Evolutionary conservation across 805 yeast genomes (phyloP).

Genomic region (Starmera quercuum): DNA sequence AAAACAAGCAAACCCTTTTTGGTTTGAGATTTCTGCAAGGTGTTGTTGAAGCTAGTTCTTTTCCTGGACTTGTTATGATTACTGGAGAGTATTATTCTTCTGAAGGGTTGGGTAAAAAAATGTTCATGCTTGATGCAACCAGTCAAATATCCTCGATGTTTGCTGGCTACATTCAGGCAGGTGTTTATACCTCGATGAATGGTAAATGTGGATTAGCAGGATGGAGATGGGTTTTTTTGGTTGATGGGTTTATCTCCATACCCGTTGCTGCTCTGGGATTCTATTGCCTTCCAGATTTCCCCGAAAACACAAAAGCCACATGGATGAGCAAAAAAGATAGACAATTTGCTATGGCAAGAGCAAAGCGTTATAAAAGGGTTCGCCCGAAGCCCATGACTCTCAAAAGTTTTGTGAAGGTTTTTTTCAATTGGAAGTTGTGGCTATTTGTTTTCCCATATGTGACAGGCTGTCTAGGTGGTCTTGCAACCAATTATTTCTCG

Average conservation of each 20-base stretch:
- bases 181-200: conserved; percentile 26
- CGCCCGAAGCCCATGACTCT: conserved; percentile 45
- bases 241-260: conserved; percentile 43
- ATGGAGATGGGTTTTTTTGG: conserved; percentile 70
- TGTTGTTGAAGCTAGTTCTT: conserved; percentile 6
- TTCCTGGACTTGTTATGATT: conserved; percentile 6
- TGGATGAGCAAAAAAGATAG: conserved; percentile 6
- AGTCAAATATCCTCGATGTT: conserved; percentile 1
- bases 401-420: conserved; percentile 54
- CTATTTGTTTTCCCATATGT: conserved; percentile 2
- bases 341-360: conserved; percentile 20
- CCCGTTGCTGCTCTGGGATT: conserved; percentile 20
- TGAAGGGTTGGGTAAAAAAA: conserved; percentile 2
- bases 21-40: conserved; percentile 8
- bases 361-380: conserved; percentile 35
- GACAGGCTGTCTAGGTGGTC: conserved; percentile 1
- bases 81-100: conserved; percentile 6
- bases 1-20: conserved; percentile 2
- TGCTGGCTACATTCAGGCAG: conserved; percentile 34
- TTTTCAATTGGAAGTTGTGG: conserved; percentile 39
- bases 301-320: conserved; percentile 4
- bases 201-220: conserved; percentile 39
- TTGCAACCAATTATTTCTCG: neutral
- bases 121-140: conserved; percentile 10
- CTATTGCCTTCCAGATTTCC: conserved; percentile 29